phyloP scores from a whole-genome alignment of 2,329 filamentous ascomycete species.

The Clonostachys rosea region DNA sequence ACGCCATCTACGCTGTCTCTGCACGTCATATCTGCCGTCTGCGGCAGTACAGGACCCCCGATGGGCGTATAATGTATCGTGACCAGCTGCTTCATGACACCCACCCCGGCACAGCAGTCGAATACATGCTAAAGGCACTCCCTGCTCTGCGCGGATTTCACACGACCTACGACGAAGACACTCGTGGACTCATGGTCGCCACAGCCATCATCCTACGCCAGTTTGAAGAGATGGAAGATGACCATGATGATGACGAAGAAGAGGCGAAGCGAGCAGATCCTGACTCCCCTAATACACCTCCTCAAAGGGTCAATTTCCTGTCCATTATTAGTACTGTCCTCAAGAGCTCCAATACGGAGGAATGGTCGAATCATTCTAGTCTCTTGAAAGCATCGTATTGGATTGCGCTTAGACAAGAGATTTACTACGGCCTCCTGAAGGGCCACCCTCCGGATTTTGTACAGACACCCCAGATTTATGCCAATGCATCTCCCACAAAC shows the following conservation, averaged over 20 bases:
- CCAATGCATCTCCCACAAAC: no score
- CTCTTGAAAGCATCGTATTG: conserved; percentile 33
- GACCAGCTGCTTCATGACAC: conserved; percentile 27
- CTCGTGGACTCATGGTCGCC: conserved; percentile 30
- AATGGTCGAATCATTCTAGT: conserved; percentile 24
- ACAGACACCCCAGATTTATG: no score
- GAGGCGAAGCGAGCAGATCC: no score
- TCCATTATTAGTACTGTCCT: conserved; percentile 33
- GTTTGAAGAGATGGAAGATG: conserved; percentile 33
- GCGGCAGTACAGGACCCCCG: conserved; percentile 26
- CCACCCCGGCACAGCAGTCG: conserved; percentile 27
- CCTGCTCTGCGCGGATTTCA: conserved; percentile 20
- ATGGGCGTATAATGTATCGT: conserved; percentile 25
- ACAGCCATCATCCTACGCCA: conserved; percentile 33
- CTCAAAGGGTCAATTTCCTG: conserved; percentile 26
- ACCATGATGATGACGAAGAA: conserved; percentile 11
- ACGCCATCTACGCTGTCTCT: conserved; percentile 31
- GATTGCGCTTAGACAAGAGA: conserved; percentile 34
- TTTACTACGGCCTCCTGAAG: conserved; percentile 32
- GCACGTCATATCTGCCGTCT: conserved; percentile 30
- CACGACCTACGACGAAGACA: conserved; percentile 28
- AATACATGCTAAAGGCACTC: conserved; percentile 33
- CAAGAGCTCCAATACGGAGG: conserved; percentile 25
- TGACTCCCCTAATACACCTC: no score
- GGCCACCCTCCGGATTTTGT: no score